Conservation (phyloP, 2,329 filamentous ascomycete species). For the Diaporthe citri region DNA sequence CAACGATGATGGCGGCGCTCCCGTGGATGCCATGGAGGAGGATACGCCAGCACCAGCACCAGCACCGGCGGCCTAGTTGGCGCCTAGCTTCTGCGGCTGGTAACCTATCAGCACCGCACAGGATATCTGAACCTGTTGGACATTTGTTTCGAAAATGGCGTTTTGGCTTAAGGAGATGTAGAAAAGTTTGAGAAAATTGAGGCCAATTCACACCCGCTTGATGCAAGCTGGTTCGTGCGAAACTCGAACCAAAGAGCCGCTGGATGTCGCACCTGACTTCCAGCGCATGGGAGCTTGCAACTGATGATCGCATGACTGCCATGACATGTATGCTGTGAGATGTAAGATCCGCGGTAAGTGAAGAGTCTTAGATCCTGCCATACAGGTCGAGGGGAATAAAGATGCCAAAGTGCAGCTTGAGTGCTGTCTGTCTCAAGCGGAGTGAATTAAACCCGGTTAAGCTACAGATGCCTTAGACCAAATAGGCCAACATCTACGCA, state of each 20-base stretch:
- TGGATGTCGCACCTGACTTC: slow-evolving; percentile 1
- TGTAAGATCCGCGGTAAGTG: background rate
- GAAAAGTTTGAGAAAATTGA: slow-evolving; percentile 22
- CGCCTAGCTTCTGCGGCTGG: background rate
- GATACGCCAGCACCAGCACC: slow-evolving; percentile 15
- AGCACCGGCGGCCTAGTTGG: slow-evolving; percentile 19
- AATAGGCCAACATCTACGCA: too few species aligned
- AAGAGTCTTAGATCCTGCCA: background rate
- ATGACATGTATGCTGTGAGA: background rate
- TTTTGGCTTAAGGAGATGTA: background rate
- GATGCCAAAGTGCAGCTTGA: too few species aligned
- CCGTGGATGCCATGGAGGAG: slow-evolving; percentile 24
- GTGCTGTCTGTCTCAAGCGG: too few species aligned
- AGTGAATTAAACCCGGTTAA: too few species aligned
- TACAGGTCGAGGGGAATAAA: too few species aligned
- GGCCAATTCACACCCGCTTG: background rate
- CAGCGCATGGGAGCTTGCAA: slow-evolving; percentile 30
- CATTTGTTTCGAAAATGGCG: background rate
- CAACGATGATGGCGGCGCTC: background rate
- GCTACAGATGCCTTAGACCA: too few species aligned
- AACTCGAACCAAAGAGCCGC: slow-evolving; percentile 29
- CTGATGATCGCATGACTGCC: background rate
- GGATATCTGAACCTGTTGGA: background rate
- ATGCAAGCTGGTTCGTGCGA: slow-evolving; percentile 34
- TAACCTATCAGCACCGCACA: background rate